A percentile compares a stretch with the other conserved stretches of the same genome.
phyloP scores from a whole-genome alignment of 495 filamentous ascomycete species.

The Astrothelium subdiscretum region DNA sequence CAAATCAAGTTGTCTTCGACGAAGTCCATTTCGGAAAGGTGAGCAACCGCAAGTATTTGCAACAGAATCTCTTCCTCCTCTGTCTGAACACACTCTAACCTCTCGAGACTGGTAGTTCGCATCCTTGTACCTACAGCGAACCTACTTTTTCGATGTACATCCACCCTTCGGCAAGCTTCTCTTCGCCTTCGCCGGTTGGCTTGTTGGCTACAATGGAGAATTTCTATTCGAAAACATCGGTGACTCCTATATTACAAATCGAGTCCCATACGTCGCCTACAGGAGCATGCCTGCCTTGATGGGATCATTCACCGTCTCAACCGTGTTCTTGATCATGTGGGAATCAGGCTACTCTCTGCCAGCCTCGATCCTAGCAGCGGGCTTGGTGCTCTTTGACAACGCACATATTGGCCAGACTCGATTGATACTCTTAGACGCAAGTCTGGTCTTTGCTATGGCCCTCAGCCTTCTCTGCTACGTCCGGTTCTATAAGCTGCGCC shows the following conservation, averaged over 20 bases:
- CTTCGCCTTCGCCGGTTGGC: constrained; percentile 90
- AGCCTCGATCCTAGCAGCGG: constrained; percentile 75
- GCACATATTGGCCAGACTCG: constrained; percentile 95
- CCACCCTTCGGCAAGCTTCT: constrained; percentile 89
- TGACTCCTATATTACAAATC: constrained; percentile 94
- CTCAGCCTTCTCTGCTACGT: constrained; percentile 87
- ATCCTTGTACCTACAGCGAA: constrained; percentile 92
- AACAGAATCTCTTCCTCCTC: neutral
- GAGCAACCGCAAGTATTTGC: constrained; percentile 16
- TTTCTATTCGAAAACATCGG: constrained; percentile 99
- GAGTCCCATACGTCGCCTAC: constrained; percentile 92
- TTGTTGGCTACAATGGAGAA: constrained; percentile 87
- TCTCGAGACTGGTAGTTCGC: constrained; percentile 52
- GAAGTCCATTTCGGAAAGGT: constrained; percentile 99
- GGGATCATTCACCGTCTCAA: constrained; percentile 86
- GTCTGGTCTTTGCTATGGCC: constrained; percentile 89
- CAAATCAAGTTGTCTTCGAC: constrained; percentile 95
- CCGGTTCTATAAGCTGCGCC: constrained; percentile 93
- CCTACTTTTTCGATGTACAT: constrained; percentile 99
- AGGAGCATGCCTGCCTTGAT: constrained; percentile 86
- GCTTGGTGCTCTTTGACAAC: constrained; percentile 90
- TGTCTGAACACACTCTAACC: constrained; percentile 2
- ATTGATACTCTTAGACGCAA: constrained; percentile 89
- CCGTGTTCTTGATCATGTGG: constrained; percentile 97
- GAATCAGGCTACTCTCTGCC: constrained; percentile 95